phyloP scores from a whole-genome alignment of 2,329 filamentous ascomycete species.

The Cyclaneusma minus region DNA sequence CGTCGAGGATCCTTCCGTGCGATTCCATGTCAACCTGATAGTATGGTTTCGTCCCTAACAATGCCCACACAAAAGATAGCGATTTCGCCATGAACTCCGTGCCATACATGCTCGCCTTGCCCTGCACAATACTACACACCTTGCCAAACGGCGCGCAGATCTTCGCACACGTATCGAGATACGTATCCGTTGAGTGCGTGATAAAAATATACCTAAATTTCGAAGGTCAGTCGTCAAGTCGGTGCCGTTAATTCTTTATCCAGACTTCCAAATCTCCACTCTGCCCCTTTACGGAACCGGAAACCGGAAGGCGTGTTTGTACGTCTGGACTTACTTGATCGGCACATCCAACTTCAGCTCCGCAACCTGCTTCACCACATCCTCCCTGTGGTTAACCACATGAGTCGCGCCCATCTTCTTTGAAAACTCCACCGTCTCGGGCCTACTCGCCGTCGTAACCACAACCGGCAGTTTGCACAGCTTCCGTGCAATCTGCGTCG shows the following conservation, averaged over 20 bases:
- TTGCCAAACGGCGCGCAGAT: conserved; percentile 28
- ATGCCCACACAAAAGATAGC: conserved; percentile 25
- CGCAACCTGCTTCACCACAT: conserved; percentile 22
- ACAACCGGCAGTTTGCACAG: conserved; percentile 25
- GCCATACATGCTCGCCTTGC: conserved; percentile 26
- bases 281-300: no score
- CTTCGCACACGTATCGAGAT: conserved; percentile 21
- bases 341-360: conserved; percentile 20
- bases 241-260: no score
- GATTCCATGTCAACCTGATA: conserved; percentile 22
- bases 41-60: conserved; percentile 24
- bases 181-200: conserved; percentile 24
- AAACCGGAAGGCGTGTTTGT: no score
- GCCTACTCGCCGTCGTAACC: conserved; percentile 25
- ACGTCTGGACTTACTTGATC: conserved; percentile 24
- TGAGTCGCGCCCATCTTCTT: conserved; percentile 26
- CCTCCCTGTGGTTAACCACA: conserved; percentile 25
- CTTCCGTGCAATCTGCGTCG: conserved; percentile 26
- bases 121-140: conserved; percentile 29
- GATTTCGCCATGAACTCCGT: conserved; percentile 29
- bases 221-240: not conserved
- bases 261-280: no score
- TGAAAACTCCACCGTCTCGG: conserved; percentile 23
- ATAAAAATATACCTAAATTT: conserved; percentile 18
- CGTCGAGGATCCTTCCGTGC: conserved; percentile 23